phyloP scores from a whole-genome alignment of 1,284 basidiomycete species.

The Earliella scabrosa region DNA sequence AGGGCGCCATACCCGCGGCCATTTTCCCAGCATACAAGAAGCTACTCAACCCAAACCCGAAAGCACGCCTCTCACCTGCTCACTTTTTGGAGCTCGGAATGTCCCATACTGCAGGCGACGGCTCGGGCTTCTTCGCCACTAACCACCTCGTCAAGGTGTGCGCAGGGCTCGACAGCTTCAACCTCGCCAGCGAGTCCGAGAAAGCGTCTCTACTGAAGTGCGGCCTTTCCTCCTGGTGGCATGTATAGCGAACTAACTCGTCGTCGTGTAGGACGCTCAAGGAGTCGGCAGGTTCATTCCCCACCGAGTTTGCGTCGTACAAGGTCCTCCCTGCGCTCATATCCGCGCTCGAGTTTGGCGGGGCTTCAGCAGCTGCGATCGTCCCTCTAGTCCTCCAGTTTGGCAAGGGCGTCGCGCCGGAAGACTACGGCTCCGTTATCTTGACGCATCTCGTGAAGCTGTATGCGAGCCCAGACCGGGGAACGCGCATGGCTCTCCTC shows the following conservation, averaged over 20 bases:
- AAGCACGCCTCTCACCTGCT: conserved; percentile 77
- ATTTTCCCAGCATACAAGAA: conserved; percentile 88
- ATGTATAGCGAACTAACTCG: background rate
- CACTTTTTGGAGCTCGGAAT: conserved; percentile 83
- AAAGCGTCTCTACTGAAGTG: conserved; percentile 77
- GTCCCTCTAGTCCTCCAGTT: conserved; percentile 85
- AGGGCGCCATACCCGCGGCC: conserved; percentile 77
- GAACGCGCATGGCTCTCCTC: conserved; percentile 91
- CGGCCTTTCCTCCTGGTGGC: background rate
- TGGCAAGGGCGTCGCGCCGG: conserved; percentile 71
- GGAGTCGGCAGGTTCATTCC: conserved; percentile 81
- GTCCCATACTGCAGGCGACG: conserved; percentile 58
- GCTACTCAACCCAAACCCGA: conserved; percentile 88
- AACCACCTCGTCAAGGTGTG: conserved; percentile 91
- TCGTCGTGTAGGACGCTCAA: conserved; percentile 67
- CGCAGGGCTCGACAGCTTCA: conserved; percentile 86
- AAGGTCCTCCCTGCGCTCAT: conserved; percentile 89
- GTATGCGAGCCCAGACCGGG: conserved; percentile 88
- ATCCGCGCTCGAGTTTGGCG: conserved; percentile 84
- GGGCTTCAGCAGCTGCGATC: conserved; percentile 74
- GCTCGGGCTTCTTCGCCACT: conserved; percentile 80
- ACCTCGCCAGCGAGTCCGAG: conserved; percentile 83
- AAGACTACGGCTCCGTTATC: conserved; percentile 75
- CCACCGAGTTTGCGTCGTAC: conserved; percentile 85
- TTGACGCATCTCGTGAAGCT: conserved; percentile 83